Percentiles rank a stretch among this genome's conserved stretches.
Evolutionary conservation across 441 rosid genomes (phyloP).

Genomic region (Bocquillonia castaneifolia): DNA sequence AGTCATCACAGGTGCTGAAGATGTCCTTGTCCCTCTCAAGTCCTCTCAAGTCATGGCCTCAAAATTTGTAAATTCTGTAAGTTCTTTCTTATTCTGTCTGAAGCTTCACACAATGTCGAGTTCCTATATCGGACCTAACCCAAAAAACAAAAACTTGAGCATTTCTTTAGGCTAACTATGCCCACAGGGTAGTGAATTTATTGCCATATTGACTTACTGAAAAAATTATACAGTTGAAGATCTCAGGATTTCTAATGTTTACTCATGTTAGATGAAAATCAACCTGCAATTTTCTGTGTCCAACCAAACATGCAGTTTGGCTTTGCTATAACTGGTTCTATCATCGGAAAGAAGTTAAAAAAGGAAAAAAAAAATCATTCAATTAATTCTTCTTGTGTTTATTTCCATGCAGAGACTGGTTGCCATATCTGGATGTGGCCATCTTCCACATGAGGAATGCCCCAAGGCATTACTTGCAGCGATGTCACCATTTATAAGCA

Average conservation of each 20-base stretch:
- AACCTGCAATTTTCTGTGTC: neutral
- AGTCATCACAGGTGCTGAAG: slow-evolving; percentile 90
- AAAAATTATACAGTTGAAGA: neutral
- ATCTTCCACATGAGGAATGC: slow-evolving; percentile 96
- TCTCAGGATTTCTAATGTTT: neutral
- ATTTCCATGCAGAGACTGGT: slow-evolving; percentile 69
- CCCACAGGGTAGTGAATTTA: neutral
- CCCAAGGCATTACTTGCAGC: slow-evolving; percentile 92
- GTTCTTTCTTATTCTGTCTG: slow-evolving; percentile 24
- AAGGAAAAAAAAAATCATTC: neutral
- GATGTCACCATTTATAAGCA: slow-evolving; percentile 70
- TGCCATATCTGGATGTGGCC: slow-evolving; percentile 93
- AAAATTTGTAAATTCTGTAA: slow-evolving; percentile 87
- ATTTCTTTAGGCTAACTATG: neutral
- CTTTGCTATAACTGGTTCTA: no score
- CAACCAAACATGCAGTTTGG: no score
- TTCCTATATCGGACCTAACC: no score
- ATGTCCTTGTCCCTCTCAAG: slow-evolving; percentile 74
- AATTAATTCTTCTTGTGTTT: neutral
- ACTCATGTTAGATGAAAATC: neutral
- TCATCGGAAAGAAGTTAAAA: no score
- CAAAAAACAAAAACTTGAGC: no score
- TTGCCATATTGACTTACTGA: neutral
- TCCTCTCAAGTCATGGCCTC: slow-evolving; percentile 85
- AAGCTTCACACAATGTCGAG: neutral